phyloP scores from a whole-genome alignment of 1,284 basidiomycete genomes.

The Mycosarcoma mackinlayi region DNA sequence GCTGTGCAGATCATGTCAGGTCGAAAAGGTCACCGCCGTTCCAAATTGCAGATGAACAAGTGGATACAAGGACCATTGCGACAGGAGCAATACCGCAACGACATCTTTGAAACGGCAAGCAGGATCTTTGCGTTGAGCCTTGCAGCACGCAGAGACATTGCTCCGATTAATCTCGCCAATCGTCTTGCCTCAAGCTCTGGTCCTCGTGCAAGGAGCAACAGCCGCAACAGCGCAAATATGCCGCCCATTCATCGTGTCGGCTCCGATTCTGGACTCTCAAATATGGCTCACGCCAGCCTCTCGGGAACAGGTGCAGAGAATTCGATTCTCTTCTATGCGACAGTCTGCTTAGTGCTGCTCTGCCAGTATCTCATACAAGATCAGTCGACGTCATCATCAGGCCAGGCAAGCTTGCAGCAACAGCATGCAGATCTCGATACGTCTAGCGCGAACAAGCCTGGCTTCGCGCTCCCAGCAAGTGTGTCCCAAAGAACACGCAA shows the following conservation, averaged over 20 bases:
- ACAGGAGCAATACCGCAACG: background rate
- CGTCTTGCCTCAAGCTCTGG: background rate
- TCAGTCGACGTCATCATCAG: background rate
- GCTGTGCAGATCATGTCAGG: constrained; percentile 11
- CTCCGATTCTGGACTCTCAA: background rate
- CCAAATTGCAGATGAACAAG: constrained; percentile 1
- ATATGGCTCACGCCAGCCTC: background rate
- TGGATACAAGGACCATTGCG: constrained; percentile 6
- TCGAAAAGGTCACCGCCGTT: constrained; percentile 1
- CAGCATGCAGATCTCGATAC: background rate
- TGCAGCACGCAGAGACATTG: constrained; percentile 4
- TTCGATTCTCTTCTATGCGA: constrained; percentile 4
- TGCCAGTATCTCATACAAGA: background rate
- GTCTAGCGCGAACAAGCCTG: background rate
- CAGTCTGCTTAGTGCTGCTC: constrained; percentile 2
- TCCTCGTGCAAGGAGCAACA: background rate
- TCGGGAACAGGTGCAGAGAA: constrained; percentile 6
- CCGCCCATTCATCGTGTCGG: background rate
- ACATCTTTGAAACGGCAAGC: constrained; percentile 4
- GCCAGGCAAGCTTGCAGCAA: background rate
- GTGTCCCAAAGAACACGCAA: background rate
- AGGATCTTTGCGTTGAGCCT: constrained; percentile 6
- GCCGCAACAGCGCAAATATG: background rate
- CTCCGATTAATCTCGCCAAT: background rate
- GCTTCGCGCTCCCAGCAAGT: background rate